These are phyloP conservation scores for Nakazawaea populi DNA, from an alignment of 805 yeast genomes.

Conservation along the genomic window DNA sequence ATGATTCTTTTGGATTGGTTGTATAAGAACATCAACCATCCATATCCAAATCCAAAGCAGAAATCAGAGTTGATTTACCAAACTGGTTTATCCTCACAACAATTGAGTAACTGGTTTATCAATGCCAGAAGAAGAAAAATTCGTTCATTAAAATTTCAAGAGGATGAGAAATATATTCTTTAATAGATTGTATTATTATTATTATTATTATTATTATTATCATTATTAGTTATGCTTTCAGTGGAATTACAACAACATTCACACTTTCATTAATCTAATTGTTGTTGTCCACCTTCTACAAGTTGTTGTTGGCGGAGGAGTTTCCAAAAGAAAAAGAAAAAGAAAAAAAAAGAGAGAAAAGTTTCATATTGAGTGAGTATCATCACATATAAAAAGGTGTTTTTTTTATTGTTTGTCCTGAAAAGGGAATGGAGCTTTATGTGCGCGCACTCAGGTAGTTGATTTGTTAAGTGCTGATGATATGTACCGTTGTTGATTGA, in stretches of 20 bases:
- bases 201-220: not conserved
- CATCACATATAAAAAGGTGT: not conserved
- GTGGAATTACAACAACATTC: not conserved
- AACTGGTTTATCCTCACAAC: constrained; percentile 55
- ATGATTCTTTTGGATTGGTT: constrained; percentile 47
- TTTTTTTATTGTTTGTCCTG: not conserved
- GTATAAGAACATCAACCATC: constrained; percentile 50
- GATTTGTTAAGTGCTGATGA: too few species aligned
- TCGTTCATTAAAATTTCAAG: constrained; percentile 16
- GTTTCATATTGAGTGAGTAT: not conserved
- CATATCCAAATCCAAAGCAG: constrained; percentile 54
- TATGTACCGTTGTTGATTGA: too few species aligned
- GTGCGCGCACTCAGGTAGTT: too few species aligned
- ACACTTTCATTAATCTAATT: not conserved
- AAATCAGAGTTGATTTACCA: constrained; percentile 46
- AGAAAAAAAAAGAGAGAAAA: not conserved
- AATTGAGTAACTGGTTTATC: constrained; percentile 56
- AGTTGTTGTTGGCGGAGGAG: not conserved
- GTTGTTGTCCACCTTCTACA: not conserved
- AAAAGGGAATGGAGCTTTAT: not conserved
- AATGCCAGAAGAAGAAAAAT: constrained; percentile 58
- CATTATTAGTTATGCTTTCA: too few species aligned
- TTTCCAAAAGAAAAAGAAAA: not conserved
- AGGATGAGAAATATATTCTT: constrained; percentile 6
- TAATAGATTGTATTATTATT: not conserved